These are phyloP conservation scores for Trypanosoma vivax DNA, from an alignment of 208 protist genomes.

Conservation along the genomic window DNA sequence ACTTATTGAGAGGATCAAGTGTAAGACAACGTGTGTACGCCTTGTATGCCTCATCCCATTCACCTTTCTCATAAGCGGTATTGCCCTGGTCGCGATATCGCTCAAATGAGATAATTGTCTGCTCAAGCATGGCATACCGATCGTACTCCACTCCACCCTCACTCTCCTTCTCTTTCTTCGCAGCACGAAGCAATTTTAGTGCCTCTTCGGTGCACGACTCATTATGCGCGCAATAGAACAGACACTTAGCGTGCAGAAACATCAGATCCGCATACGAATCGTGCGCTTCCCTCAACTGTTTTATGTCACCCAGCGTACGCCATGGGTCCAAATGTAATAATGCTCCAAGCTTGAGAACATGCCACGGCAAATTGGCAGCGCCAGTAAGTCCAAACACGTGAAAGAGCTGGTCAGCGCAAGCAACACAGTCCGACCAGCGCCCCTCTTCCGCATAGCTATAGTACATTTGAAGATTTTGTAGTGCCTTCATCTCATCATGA, in stretches of 20 bases:
- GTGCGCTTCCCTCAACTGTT: conserved; percentile 25
- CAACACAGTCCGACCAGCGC: conserved; percentile 34
- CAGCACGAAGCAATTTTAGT: conserved; percentile 37
- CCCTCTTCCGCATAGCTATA: conserved; percentile 30
- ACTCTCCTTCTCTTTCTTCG: conserved; percentile 15
- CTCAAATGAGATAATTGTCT: conserved; percentile 47
- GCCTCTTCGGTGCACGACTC: conserved; percentile 27
- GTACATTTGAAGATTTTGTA: conserved; percentile 40
- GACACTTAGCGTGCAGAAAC: conserved; percentile 53
- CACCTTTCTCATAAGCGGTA: conserved; percentile 36
- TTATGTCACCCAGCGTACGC: conserved; percentile 30
- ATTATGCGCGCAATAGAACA: conserved; percentile 77
- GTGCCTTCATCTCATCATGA: conserved; percentile 30
- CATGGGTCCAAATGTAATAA: conserved; percentile 41
- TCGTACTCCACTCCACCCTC: conserved; percentile 39
- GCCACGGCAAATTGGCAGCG: conserved; percentile 36
- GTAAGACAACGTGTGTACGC: conserved; percentile 67
- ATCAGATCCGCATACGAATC: conserved; percentile 36
- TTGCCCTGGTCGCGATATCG: conserved; percentile 66
- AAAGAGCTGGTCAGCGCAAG: conserved; percentile 23
- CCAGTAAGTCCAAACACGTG: conserved; percentile 34
- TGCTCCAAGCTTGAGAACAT: conserved; percentile 42
- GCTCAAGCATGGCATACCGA: conserved; percentile 41
- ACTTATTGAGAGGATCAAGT: conserved; percentile 51
- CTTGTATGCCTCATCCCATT: conserved; percentile 46